phyloP scores from a whole-genome alignment of 257 asterid species.

The Petunia secreta region DNA sequence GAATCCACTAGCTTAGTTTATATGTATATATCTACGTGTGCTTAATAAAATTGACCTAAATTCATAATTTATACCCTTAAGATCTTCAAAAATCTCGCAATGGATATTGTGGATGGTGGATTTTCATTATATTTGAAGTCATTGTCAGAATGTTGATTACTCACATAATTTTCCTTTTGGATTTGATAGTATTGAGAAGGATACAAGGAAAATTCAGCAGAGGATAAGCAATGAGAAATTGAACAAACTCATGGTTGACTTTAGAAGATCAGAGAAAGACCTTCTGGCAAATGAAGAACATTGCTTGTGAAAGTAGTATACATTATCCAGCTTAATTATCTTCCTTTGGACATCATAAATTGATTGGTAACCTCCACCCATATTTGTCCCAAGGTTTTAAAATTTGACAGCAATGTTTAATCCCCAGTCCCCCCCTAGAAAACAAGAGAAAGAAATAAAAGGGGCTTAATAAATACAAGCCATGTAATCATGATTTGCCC shows the following conservation, averaged over 20 bases:
- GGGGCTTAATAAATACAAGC: too few relatives aligned
- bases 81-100: background rate
- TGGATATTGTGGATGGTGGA: background rate
- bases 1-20: too few relatives aligned
- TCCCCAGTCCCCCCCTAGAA: background rate
- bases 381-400: background rate
- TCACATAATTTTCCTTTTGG: background rate
- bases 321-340: background rate
- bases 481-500: too few relatives aligned
- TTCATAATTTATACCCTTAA: background rate
- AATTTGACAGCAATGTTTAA: background rate
- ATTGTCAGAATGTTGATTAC: too few relatives aligned
- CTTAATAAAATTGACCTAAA: too few relatives aligned
- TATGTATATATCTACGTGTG: too few relatives aligned
- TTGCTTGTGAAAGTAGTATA: background rate
- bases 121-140: background rate
- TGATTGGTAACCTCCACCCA: background rate
- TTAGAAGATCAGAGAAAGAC: constrained; percentile 10
- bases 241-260: constrained; percentile 72
- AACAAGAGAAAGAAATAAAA: too few relatives aligned
- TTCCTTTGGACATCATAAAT: background rate
- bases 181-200: constrained; percentile 50
- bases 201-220: constrained; percentile 50
- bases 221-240: constrained; percentile 77
- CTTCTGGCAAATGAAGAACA: background rate